Evolutionary conservation across 2,329 filamentous ascomycete genomes (phyloP).

Genomic region (Alternaria solani): DNA sequence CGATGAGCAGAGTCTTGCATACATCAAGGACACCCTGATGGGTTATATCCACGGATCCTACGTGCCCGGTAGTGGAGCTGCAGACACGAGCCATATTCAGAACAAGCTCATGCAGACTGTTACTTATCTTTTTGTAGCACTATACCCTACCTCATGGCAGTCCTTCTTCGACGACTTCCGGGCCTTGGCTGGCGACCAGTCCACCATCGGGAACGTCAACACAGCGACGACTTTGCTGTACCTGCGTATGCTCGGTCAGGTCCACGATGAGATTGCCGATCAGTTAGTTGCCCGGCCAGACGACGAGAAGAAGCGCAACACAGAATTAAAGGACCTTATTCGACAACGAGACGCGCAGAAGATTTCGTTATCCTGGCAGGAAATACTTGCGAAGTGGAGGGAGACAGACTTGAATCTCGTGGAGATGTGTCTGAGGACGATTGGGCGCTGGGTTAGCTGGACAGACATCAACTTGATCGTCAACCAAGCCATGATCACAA

Average conservation of each 20-base stretch:
- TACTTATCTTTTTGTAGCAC: slow-evolving; percentile 87
- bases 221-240: slow-evolving; percentile 82
- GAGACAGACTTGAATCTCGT: slow-evolving; percentile 73
- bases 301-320: slow-evolving; percentile 83
- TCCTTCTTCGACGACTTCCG: slow-evolving; percentile 91
- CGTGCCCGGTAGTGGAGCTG: slow-evolving; percentile 63
- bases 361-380: slow-evolving; percentile 89
- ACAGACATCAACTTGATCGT: slow-evolving; percentile 95
- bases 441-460: slow-evolving; percentile 98
- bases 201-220: slow-evolving; percentile 69
- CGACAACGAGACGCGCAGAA: slow-evolving; percentile 87
- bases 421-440: slow-evolving; percentile 88
- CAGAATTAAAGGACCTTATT: slow-evolving; percentile 88
- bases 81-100: slow-evolving; percentile 81
- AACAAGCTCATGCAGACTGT: slow-evolving; percentile 98
- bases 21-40: slow-evolving; percentile 82
- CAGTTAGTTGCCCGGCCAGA: slow-evolving; percentile 81
- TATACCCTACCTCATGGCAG: slow-evolving; percentile 88
- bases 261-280: slow-evolving; percentile 98
- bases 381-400: slow-evolving; percentile 81
- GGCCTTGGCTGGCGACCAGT: slow-evolving; percentile 72
- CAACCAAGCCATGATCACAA: slow-evolving; percentile 78
- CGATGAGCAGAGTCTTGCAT: slow-evolving; percentile 73
- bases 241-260: slow-evolving; percentile 83
- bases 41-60: slow-evolving; percentile 82